Base-by-base conservation (phyloP, 2,329 filamentous ascomycete genomes). In the Phyllosticta citriasiana region DNA sequence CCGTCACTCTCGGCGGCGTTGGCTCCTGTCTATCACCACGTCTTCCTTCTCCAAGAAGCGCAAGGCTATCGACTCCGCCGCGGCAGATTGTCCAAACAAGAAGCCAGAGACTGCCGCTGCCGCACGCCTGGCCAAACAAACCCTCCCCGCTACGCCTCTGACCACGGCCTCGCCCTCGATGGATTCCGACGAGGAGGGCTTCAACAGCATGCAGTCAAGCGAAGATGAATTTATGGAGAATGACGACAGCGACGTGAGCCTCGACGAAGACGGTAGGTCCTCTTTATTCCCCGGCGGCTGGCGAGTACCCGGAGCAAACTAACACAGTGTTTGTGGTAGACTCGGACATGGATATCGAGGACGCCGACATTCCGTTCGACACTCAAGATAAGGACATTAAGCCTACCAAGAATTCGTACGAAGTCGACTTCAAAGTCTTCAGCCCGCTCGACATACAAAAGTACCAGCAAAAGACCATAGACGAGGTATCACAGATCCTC, bases 171-270 rank as follows among this genome's bases (percentile, higher is more conserved):
- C 77, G 40, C 77, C 72, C 73, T 83, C 79, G 65, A 97, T 97
- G 92, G 91, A 96, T 78, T 97, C 92, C 8, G 93, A 97, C 69
- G 91, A 97, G 70, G 93, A 97, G 63, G 40, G 40, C 40, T 92
- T 92, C 74, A 88, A 94, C 83, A 95, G 89, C 68, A 85, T 86
- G 71, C 81, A 87, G 68, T 93, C 89, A 52, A 96, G 88, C 71
- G 87, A 87, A 60, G 87, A 89, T 65, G 83, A 84, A 63, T 83
- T 90, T 47, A 82, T 88, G 73, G 83, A 88, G 65, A 88, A 91
- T 68, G 86, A 88, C 63, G 91, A 88, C 67, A 91, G 90, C 60
- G 89, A 91, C 68, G 86, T 70, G 60, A 74, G 73, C 62, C 70
- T 79, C 59, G 77, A 72, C 60, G 54, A 55, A 19, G 76, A 73